Evolutionary conservation across 441 rosid species (phyloP).

Genomic region (Cnidoscolus chayamansa): DNA sequence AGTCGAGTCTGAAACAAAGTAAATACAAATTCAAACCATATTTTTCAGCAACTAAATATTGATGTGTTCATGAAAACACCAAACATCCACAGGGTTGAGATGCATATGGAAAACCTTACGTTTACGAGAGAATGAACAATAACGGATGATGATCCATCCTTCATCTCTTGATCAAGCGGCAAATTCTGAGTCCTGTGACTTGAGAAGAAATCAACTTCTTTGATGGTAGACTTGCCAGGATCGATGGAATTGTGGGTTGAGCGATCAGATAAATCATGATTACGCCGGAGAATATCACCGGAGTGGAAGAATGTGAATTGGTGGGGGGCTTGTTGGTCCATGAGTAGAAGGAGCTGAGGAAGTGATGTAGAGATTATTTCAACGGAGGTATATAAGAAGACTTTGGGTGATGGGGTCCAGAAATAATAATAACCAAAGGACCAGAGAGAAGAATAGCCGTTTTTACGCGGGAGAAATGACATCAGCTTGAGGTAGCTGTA

Average conservation of each 20-base stretch:
- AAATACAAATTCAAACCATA: constrained; percentile 6
- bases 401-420: constrained; percentile 13
- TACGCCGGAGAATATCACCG: constrained; percentile 39
- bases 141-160: constrained; percentile 25
- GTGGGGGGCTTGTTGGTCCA: constrained; percentile 58
- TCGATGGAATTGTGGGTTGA: constrained; percentile 13
- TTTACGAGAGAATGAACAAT: constrained; percentile 38
- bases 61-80: too few species aligned
- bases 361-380: constrained; percentile 3
- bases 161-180: constrained; percentile 27
- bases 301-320: constrained; percentile 52
- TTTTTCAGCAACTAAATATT: too few species aligned
- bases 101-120: constrained; percentile 40
- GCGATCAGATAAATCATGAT: constrained; percentile 18
- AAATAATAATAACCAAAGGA: constrained; percentile 11
- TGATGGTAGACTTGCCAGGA: constrained; percentile 35
- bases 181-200: constrained; percentile 13
- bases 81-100: background rate
- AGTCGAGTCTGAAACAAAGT: constrained; percentile 45
- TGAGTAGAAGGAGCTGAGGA: constrained; percentile 25
- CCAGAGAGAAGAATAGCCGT: constrained; percentile 36
- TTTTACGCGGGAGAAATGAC: constrained; percentile 35
- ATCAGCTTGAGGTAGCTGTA: constrained; percentile 19
- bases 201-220: constrained; percentile 79
- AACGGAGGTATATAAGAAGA: background rate